Base-by-base conservation (phyloP, 257 asterid genomes). In the Capsicum chinense region DNA sequence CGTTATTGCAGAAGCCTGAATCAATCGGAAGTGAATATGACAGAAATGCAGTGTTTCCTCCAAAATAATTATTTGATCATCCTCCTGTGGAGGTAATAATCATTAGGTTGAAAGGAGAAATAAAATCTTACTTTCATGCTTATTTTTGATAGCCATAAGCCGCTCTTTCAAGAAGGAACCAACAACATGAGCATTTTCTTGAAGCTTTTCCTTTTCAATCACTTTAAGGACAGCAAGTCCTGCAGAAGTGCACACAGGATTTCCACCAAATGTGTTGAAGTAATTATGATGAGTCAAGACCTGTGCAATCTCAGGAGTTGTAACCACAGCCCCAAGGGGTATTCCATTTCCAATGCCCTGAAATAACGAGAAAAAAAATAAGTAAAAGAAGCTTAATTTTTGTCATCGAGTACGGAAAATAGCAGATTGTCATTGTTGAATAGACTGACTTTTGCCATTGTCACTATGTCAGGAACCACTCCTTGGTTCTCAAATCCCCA, bases 401-500 rank as follows among this genome's bases (percentile, higher is more conserved):
- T 74, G 19, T 52, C 0, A 48, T 52, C 9, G 39, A 48, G 80
- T 47, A 48, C n/a, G 57, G 26, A 48, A 19, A n/a, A 73, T 76
- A 52, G 26, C 47, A 76, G 48, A 76, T 26, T 76, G 50, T 26
- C 48, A 33, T 21, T 21, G 42, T 19, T n/a, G 39, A 81, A 54
- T 26, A 54, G 64, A 19, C 79, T 39, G 83, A 92, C 99, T 98
- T 96, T 96, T 59, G 98, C 99, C 98, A 94, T 92, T 87, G 99
- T 96, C 70, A 94, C 97, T 57, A 96, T 96, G 87, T 96, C 99
- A 33, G 99, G 99, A 85, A 93, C 91, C 79, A 96, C 97, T 11
- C 91, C 97, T 83, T 96, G 99, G 87, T 91, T 92, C 87, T 96
- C 98, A 76, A 94, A 96, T 56, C 98, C 99, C 99, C 99, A 96